A percentile compares a stretch with the other conserved stretches of the same genome.
phyloP scores from a whole-genome alignment of 495 filamentous ascomycete genomes.

The Extremus antarcticus region DNA sequence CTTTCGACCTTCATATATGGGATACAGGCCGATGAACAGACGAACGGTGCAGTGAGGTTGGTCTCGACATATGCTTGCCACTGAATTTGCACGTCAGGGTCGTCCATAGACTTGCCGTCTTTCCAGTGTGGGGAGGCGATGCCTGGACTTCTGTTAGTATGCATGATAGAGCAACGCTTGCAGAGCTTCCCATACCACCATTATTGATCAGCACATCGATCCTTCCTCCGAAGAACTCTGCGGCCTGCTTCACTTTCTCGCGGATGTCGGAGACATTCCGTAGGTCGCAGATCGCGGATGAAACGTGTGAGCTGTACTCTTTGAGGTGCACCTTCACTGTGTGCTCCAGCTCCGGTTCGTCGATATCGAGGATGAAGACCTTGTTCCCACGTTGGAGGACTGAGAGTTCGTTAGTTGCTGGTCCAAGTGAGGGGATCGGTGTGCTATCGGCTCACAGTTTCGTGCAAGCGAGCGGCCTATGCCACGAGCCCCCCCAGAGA shows the following conservation, averaged over 20 bases:
- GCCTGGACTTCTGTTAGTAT: background rate
- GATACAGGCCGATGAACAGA: conserved; percentile 12
- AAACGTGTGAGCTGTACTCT: background rate
- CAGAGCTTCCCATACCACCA: conserved; percentile 3
- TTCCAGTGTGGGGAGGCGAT: conserved; percentile 6
- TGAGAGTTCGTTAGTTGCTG: background rate
- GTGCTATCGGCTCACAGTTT: conserved; percentile 3
- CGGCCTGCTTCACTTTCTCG: conserved; percentile 8
- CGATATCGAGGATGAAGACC: conserved; percentile 23
- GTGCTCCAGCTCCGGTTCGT: conserved; percentile 11
- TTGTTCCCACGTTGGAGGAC: conserved; percentile 10
- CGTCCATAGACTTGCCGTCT: conserved; percentile 6
- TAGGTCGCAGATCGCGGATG: conserved; percentile 10
- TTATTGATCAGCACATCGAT: conserved; percentile 20
- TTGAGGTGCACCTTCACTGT: conserved; percentile 2
- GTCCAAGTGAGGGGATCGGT: background rate
- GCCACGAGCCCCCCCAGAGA: conserved; percentile 17
- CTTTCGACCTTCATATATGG: conserved; percentile 8
- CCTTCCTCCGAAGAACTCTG: conserved; percentile 9
- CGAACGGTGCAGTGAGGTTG: conserved; percentile 16
- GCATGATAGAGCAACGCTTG: background rate
- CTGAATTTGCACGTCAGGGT: conserved; percentile 2
- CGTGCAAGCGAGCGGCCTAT: conserved; percentile 18
- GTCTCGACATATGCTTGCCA: conserved; percentile 13
- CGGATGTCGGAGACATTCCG: conserved; percentile 8